Base-by-base conservation (phyloP, 441 rosid species). In the Erysimum pusillum region DNA sequence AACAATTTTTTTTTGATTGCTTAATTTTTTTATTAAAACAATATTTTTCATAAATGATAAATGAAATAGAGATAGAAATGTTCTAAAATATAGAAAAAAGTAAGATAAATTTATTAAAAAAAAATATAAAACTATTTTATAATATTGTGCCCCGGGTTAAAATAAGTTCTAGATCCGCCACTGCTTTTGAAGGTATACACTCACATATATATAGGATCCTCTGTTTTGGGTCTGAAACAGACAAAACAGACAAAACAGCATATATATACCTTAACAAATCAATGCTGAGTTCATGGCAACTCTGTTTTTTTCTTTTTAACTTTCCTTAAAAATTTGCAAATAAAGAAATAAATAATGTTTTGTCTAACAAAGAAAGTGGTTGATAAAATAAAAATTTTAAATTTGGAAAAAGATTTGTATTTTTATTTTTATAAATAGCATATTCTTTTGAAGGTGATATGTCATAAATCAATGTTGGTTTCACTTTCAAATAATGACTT, bases 401-500 rank as follows among this genome's bases (percentile, higher is more conserved):
- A n/a, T n/a, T n/a, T n/a, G n/a, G n/a, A n/a, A n/a, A n/a, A n/a
- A n/a, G n/a, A n/a, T n/a, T n/a, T n/a, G n/a, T n/a, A n/a, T n/a
- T n/a, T n/a, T n/a, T n/a, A n/a, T n/a, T n/a, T 20, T 51, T 8
- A 3, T 9, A 20, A 52, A 51, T 31, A 45, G 3, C 57, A 22
- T 13, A 51, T 3, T 35, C 32, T 36, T 72, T 34, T 34, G 17
- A 64, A 36, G 81, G 65, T 78, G 18, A 2, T 0, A 60, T 10
- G 77, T 78, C 74, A 35, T 6, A 73, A 61, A 73, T 78, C 74
- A 73, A 0, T 64, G 34, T 72, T 59, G 77, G 81, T 72, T 59
- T 34, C 9, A 28, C 77, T 72, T 59, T 34, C 9, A 28, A 58
- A 71, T 12, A 45, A 36, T 69, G 59, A 58, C 80, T 77, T 71